Conservation (phyloP, 2,329 filamentous ascomycete species). For the Aureobasidium sp. region DNA sequence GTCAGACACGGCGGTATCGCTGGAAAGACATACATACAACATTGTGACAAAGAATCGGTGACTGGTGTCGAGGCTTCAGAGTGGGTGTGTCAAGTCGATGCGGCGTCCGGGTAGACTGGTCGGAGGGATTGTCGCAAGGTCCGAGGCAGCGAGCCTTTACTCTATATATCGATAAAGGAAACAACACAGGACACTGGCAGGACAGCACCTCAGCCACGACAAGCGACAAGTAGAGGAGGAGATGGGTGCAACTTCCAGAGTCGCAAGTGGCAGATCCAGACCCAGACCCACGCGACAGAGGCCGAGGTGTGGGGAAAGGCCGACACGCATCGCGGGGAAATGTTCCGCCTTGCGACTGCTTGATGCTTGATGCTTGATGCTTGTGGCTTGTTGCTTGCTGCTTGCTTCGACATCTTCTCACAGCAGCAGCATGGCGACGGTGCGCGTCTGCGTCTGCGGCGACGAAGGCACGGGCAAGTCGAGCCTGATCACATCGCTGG, state of each 20-base stretch:
- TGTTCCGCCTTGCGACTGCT: background rate
- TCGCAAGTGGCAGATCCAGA: background rate
- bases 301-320: background rate
- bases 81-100: background rate
- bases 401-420: background rate
- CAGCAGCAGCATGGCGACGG: slow-evolving; percentile 35
- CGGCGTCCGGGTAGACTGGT: background rate
- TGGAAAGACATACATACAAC: background rate
- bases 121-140: background rate
- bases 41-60: background rate
- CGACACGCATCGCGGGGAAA: background rate
- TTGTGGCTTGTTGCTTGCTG: background rate
- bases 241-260: background rate
- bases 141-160: background rate
- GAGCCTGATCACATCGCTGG: slow-evolving; percentile 71
- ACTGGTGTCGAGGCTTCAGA: background rate
- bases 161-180: background rate
- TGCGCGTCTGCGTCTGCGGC: slow-evolving; percentile 92
- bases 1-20: background rate
- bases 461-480: slow-evolving; percentile 95
- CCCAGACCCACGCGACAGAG: background rate
- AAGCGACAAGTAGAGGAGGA: background rate
- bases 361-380: background rate
- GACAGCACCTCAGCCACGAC: background rate
- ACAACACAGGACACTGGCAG: background rate